Base-by-base conservation (phyloP, 306 rosid species). In the Oemleria cerasiformis region DNA sequence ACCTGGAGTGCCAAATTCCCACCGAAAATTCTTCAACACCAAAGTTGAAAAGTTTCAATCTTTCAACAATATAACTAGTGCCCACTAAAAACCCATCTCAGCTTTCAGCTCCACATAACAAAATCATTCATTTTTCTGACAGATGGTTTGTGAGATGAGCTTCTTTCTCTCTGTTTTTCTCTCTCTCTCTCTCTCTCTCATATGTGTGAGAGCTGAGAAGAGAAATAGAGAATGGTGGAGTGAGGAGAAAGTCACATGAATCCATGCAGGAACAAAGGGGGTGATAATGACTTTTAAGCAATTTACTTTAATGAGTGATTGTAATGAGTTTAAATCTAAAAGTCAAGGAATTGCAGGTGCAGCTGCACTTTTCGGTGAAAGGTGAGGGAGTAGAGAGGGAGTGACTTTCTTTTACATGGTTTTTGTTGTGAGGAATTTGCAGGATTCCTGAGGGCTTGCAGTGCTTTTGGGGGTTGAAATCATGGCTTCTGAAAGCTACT, bases 341-440 rank as follows among this genome's bases (percentile, higher is more conserved):
- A 85, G 97, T 88, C 96, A 85, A 91, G 84, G 67, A 73, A 79
- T 78, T 70, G 72, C 63, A 81, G 83, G 83, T 80, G 80, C 77
- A 79, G 19, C 71, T 69, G 77, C 84, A 88, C 97, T 91, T 91
- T 95, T 89, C 97, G 97, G 99, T 95, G 95, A 88, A 89, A 88
- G 90, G 80, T 57, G 10, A 14, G 40, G 23, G 62, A n/a, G 16
- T 8, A 72, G 59, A 39, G 80, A 78, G 42, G 60, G 72, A 74
- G 66, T 36, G 54, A 55, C 51, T 72, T 54, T 44, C 53, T 73
- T 72, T 54, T 81, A 71, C 68, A 63, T 50, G 58, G 73, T 75
- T 75, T 80, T 79, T 84, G 63, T 36, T 60, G 68, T 76, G 78
- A 84, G 36, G 42, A 78, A 72, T 83, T 38, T 81, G 92, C 86